Base-by-base conservation (phyloP, 371 early-diverging fungal genomes). In the Chytridium lagenaria region DNA sequence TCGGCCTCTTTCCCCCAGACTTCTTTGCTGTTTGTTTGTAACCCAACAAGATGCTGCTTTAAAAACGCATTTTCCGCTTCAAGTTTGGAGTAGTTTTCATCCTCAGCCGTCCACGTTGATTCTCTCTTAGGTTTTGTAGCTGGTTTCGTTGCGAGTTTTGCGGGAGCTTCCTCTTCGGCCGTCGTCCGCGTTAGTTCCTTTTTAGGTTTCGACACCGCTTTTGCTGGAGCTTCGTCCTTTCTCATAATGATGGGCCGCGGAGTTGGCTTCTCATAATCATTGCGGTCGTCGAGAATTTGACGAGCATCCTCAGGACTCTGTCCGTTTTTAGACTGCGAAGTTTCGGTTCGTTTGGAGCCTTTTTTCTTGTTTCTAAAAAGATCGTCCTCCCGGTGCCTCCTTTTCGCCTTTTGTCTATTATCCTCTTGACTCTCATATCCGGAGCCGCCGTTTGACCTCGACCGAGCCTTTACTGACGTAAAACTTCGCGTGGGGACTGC, bases 1-100 rank as follows among this genome's bases (percentile, higher is more conserved):
- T 2, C 49, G 10, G 66, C 66, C 66, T 66, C 66, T 16, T 44
- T 38, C 3, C 66, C 66, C 66, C 66, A 66, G 2, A 66, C 66
- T 15, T 40, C 66, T 40, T 44, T 7, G 10, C 28, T 37, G 44
- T 66, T 66, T 16, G 26, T n/a, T 26, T 44, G 66, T 7, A 66
- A 28, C 2, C 40, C 66, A 2, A 5, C 5, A 3, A 66, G 44
- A 44, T 66, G 66, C 44, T 38, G 16, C 66, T 40, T 37, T 2
- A 66, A 28, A 30, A 40, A 66, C 2, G 2, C 10, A 37, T 66
- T 66, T 26, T 66, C 66, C 22, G 10, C 7, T 30, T 66, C 44
- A 7, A 66, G 30, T 23, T 40, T 40, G 33, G 63, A 28, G 36
- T 31, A 23, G 3, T 63, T 36, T 12, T 7, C 10, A 26, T 44